Base-by-base conservation (phyloP, 2,329 filamentous ascomycete genomes). In the Trichoderma endophyticum region DNA sequence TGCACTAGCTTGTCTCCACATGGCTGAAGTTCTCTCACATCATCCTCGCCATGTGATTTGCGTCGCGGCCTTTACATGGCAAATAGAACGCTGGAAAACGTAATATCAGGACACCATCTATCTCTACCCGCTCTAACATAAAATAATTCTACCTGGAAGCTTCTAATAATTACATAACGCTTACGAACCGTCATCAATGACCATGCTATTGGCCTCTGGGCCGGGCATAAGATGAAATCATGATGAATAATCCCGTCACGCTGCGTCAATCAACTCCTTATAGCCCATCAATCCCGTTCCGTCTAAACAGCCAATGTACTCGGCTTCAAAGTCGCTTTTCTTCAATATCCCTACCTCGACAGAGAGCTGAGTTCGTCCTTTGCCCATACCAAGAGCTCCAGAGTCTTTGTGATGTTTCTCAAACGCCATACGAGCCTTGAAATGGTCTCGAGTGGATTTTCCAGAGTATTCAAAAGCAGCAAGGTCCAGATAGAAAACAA, bases 1-100 rank as follows among this genome's bases (percentile, higher is more conserved):
- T 48, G 65, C 65, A 36, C 56, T 61, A 69, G 56, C 15, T 18
- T 9, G 26, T 61, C 66, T 30, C 66, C 66, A 61, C 66, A 69
- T 68, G 54, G 65, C 64, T 21, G 36, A n/a, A 11, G 48, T 36
- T 21, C 18, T 60, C 36, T 9, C 7, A 36, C 56, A 32, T 48
- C 12, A 30, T 61, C 43, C 11, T 28, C 62, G 51, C 21, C 30
- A 54, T 32, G 30, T 24, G 32, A 36, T 61, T 61, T 43, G 24
- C 6, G 1, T 63, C 12, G 6, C 36, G 36, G 3, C 14, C 11
- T 18, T 14, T 18, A 15, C 15, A 21, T 7, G 21, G 11, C 6
- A 8, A 15, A 26, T 36, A 15, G 6, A 8, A 15, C 0, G 30
- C 21, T 21, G n/a, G 32, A 36, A 26, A 9, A 18, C 7, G 18